A percentile compares a stretch with the other conserved stretches of the same genome.
Evolutionary conservation across 2,329 filamentous ascomycete genomes (phyloP).

Genomic region (Massarina eburnea): DNA sequence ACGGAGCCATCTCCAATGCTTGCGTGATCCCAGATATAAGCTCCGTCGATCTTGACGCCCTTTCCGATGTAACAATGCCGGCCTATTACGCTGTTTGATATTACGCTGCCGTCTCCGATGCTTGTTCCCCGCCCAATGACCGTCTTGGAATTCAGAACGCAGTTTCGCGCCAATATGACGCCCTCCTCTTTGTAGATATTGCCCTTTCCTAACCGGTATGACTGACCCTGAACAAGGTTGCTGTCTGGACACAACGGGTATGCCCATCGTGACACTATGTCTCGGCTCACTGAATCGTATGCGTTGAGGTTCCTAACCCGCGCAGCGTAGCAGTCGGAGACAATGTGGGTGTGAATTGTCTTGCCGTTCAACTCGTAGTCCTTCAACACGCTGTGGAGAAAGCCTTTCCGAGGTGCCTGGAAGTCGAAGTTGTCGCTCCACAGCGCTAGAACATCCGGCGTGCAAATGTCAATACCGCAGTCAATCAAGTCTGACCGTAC

Average conservation of each 20-base stretch:
- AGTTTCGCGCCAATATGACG: constrained; percentile 73
- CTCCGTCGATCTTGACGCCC: constrained; percentile 75
- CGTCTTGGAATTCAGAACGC: constrained; percentile 66
- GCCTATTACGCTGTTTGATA: constrained; percentile 79
- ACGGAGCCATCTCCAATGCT: constrained; percentile 73
- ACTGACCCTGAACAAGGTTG: constrained; percentile 77
- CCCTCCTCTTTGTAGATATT: constrained; percentile 77
- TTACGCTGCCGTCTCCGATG: constrained; percentile 69
- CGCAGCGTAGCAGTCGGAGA: constrained; percentile 81
- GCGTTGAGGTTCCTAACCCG: constrained; percentile 82
- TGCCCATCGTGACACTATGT: constrained; percentile 84
- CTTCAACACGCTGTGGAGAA: constrained; percentile 88
- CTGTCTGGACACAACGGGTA: constrained; percentile 88
- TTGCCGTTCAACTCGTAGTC: constrained; percentile 97
- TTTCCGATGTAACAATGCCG: constrained; percentile 83
- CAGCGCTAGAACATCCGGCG: constrained; percentile 87
- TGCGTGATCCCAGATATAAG: constrained; percentile 86
- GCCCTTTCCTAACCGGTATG: constrained; percentile 70
- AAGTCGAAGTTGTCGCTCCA: constrained; percentile 99
- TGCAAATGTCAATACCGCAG: constrained; percentile 95
- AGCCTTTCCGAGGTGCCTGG: constrained; percentile 83
- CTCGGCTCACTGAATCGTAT: constrained; percentile 85
- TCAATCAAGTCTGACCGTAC: constrained; percentile 87
- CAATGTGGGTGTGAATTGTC: constrained; percentile 88
- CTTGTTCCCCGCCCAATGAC: constrained; percentile 76